Conservation (phyloP, 352 stramenopile genomes). For the Nothophytophthora sp. region DNA sequence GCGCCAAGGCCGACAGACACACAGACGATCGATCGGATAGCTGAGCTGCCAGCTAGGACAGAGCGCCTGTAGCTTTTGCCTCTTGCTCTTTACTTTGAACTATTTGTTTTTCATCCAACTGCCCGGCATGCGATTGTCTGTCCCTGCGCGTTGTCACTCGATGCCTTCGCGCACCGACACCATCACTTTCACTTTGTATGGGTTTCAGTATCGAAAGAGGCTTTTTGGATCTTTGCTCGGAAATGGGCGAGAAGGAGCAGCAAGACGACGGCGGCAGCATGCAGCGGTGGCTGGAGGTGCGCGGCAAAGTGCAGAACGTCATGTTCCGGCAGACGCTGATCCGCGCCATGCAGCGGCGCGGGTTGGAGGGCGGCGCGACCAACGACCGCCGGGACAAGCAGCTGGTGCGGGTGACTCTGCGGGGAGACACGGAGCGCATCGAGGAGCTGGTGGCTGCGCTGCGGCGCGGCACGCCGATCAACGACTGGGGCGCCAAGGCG, state of each 20-base stretch:
- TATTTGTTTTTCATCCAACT: conserved; percentile 21
- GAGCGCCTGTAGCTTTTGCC: conserved; percentile 14
- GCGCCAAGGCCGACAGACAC: conserved; percentile 15
- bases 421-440: conserved; percentile 36
- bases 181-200: background rate
- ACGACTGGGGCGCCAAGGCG: conserved; percentile 67
- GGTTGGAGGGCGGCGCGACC: conserved; percentile 56
- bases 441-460: conserved; percentile 53
- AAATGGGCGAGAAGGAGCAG: conserved; percentile 6
- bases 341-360: conserved; percentile 72
- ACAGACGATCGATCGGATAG: conserved; percentile 13
- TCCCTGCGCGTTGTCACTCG: no score
- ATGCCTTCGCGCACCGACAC: background rate
- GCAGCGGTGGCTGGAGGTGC: conserved; percentile 59
- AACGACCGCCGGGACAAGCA: conserved; percentile 62
- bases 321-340: conserved; percentile 87
- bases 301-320: conserved; percentile 76
- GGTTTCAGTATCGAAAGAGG: conserved; percentile 12
- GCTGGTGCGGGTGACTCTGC: conserved; percentile 66
- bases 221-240: no score
- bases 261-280: conserved; percentile 11
- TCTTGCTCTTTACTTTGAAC: conserved; percentile 27
- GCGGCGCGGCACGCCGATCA: conserved; percentile 46
- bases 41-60: conserved; percentile 22
- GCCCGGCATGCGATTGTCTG: no score